phyloP scores from a whole-genome alignment of 495 filamentous ascomycete genomes.

The Zalerion maritima region DNA sequence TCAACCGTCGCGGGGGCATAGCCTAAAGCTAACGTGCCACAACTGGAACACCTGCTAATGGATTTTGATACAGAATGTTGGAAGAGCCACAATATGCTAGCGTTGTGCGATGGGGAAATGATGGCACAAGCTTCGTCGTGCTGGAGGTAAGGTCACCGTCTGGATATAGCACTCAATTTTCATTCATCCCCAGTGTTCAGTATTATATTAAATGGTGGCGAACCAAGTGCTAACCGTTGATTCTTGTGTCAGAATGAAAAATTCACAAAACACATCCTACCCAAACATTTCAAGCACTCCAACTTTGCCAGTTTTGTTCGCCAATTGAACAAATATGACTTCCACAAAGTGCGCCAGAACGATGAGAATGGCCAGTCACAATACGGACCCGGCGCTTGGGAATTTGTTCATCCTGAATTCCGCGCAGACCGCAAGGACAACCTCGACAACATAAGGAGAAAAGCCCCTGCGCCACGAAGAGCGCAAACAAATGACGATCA shows the following conservation, averaged over 20 bases:
- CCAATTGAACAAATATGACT: conserved; percentile 98
- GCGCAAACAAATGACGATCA: conserved; percentile 52
- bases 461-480: conserved; percentile 87
- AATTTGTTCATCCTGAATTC: conserved; percentile 97
- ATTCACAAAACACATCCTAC: conserved; percentile 93
- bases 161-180: conserved; percentile 1
- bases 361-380: conserved; percentile 85
- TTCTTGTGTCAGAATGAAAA: conserved; percentile 64
- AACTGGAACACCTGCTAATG: conserved; percentile 10
- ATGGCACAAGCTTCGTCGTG: conserved; percentile 92
- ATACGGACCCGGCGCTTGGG: conserved; percentile 88
- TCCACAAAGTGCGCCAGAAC: conserved; percentile 96
- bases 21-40: conserved; percentile 2
- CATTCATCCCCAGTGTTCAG: conserved; percentile 4
- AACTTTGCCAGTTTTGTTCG: conserved; percentile 99
- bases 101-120: conserved; percentile 90
- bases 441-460: conserved; percentile 89
- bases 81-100: conserved; percentile 86
- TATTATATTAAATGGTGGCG: conserved; percentile 2
- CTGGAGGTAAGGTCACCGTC: conserved; percentile 55
- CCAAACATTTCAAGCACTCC: conserved; percentile 98
- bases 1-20: too few species aligned
- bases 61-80: conserved; percentile 60
- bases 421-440: conserved; percentile 91
- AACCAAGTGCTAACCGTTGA: conserved; percentile 6